Base-by-base conservation (phyloP, 768 basidiomycete genomes). In the Candolleomyces efflorescens region DNA sequence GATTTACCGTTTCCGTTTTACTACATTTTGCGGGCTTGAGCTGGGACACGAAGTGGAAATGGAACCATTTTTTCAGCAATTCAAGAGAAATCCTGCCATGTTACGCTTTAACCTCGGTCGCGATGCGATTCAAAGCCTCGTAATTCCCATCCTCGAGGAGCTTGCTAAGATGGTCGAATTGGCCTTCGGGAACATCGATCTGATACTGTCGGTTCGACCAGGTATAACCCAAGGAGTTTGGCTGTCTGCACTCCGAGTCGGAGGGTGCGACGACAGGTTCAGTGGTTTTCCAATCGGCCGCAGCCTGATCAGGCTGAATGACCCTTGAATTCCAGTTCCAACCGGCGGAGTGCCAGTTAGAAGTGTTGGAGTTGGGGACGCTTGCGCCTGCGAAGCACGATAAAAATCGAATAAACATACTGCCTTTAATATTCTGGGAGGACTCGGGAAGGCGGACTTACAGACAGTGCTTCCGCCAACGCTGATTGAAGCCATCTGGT, bases 171-270 rank as follows among this genome's bases (percentile, higher is more conserved):
- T 60, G 55, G 1, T 56, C 59, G 36, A 60, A 58, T 24, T 24
- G 53, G 17, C 47, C 62, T 36, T 50, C 43, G 7, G 62, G 53
- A n/a, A 63, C 53, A 11, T 52, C 53, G 27, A 60, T 23, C 43
- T 48, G n/a, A 44, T 63, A 60, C n/a, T 58, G n/a, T 9, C 37
- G 43, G n/a, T 60, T 54, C 1, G 44, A 47, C 5, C 27, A 52
- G 23, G 46, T 58, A 39, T 55, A 63, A 4, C 62, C 62, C 27
- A 63, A 27, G 18, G 59, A 43, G 36, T 63, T 57, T 17, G 59
- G 59, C n/a, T 20, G 45, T 12, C 38, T 52, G 32, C 62, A 63
- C 17, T 48, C 41, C 5, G 32, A 1, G 32, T 11, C 11, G 32
- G 32, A 32, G n/a, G 11, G 27, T 26, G 17, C 45, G 41, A 39